Percentiles rank a stretch among this genome's conserved stretches.
phyloP scores from a whole-genome alignment of 441 rosid genomes.

The Eutrema salsugineum region DNA sequence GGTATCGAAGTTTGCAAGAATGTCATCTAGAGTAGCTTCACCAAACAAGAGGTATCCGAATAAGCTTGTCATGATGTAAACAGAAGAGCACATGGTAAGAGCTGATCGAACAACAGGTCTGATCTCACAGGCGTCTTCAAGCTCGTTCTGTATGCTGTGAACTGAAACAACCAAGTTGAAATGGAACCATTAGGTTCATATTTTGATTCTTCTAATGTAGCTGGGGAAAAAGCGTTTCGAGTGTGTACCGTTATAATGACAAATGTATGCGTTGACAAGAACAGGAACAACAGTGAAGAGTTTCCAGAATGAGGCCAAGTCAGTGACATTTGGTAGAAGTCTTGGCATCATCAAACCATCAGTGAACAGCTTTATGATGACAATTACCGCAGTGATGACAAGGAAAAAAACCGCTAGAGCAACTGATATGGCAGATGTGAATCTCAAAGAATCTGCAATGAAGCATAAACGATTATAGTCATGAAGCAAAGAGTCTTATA shows the following conservation, averaged over 20 bases:
- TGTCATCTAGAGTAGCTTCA: conserved; percentile 59
- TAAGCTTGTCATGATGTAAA: conserved; percentile 60
- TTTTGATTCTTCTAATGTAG: background rate
- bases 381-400: conserved; percentile 33
- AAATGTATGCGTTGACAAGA: conserved; percentile 42
- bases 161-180: conserved; percentile 25
- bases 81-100: conserved; percentile 50
- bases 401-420: conserved; percentile 40
- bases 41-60: conserved; percentile 79
- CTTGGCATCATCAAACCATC: conserved; percentile 30
- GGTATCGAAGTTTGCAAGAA: conserved; percentile 67
- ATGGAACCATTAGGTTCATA: background rate
- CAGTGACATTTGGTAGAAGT: conserved; percentile 35
- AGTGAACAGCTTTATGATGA: conserved; percentile 16
- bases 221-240: background rate
- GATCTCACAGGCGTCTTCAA: conserved; percentile 50
- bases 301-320: conserved; percentile 26
- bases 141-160: conserved; percentile 71
- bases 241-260: conserved; percentile 41
- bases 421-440: conserved; percentile 42
- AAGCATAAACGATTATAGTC: background rate
- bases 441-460: conserved; percentile 41
- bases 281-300: conserved; percentile 51
- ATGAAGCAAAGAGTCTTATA: too few species aligned
- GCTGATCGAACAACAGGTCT: conserved; percentile 56